Percentiles rank a stretch among this genome's conserved stretches.
These are phyloP conservation scores for Cladophialophora exuberans DNA, from an alignment of 2,329 filamentous ascomycete species.

Conservation along the genomic window DNA sequence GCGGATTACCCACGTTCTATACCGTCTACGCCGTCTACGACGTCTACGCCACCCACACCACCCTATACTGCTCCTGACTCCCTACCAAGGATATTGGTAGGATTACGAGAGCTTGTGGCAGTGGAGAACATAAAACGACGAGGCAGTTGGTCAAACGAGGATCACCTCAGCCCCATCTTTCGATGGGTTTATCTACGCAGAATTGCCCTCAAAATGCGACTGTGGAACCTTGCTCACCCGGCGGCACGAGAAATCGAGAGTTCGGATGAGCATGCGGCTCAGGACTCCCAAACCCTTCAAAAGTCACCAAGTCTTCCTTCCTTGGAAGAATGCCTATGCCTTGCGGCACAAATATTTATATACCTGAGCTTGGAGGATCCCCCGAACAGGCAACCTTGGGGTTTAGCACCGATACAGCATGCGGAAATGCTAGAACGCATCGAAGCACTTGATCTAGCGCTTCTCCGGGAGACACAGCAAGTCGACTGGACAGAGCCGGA, in stretches of 20 bases:
- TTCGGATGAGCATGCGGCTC: neutral
- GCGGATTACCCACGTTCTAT: neutral
- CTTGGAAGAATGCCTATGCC: neutral
- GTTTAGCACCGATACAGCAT: neutral
- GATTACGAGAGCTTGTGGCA: neutral
- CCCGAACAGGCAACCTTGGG: conserved; percentile 5
- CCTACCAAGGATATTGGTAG: neutral
- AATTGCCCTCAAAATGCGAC: conserved; percentile 9
- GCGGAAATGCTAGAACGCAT: conserved; percentile 3
- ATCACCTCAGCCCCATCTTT: conserved; percentile 8
- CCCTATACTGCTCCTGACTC: no score
- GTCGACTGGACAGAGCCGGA: neutral
- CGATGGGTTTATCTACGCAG: conserved; percentile 7
- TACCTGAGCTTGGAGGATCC: conserved; percentile 8
- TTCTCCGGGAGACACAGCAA: neutral
- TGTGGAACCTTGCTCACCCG: conserved; percentile 5
- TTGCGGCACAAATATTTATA: conserved; percentile 11
- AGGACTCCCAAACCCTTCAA: neutral
- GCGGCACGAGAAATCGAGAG: no score
- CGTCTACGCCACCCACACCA: neutral
- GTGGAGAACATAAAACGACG: conserved; percentile 7
- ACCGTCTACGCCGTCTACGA: neutral
- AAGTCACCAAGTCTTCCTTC: neutral
- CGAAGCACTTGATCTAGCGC: neutral
- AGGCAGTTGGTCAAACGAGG: conserved; percentile 1